phyloP scores from a whole-genome alignment of 768 basidiomycete genomes.

The Hygrocybe coccinea region DNA sequence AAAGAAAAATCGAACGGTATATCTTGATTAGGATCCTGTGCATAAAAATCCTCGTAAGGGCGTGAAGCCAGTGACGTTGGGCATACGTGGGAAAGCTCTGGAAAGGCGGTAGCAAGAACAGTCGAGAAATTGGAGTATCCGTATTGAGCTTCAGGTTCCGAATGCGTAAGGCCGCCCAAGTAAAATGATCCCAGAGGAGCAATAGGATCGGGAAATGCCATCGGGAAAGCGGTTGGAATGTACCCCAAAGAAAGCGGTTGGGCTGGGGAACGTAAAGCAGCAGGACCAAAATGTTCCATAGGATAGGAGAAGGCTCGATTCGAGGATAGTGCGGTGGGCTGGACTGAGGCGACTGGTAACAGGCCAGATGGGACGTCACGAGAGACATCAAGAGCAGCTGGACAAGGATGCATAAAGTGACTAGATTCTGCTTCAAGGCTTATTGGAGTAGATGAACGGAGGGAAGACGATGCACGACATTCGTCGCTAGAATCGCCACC shows the following conservation, averaged over 20 bases:
- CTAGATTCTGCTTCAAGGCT: no score
- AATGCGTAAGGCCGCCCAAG: not conserved
- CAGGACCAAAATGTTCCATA: not conserved
- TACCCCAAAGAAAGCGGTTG: slow-evolving; percentile 5
- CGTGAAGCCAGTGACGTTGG: not conserved
- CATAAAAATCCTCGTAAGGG: not conserved
- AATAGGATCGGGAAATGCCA: not conserved
- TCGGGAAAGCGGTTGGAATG: slow-evolving; percentile 1
- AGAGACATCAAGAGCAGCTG: no score
- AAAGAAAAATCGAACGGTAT: not conserved
- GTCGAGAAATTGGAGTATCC: not conserved
- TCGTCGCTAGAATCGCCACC: no score
- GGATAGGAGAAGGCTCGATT: not conserved
- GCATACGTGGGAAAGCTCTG: slow-evolving; percentile 3
- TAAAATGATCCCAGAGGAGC: not conserved
- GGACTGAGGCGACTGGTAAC: not conserved
- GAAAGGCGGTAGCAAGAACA: not conserved
- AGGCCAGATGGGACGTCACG: not conserved
- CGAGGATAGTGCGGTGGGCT: not conserved
- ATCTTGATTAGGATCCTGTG: not conserved
- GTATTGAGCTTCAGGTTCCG: not conserved
- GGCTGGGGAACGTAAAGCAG: not conserved
- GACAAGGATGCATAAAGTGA: no score
- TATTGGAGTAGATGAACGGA: no score
- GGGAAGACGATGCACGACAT: no score